phyloP scores from a whole-genome alignment of 805 yeast genomes.

The Nakazawaea holstii region DNA sequence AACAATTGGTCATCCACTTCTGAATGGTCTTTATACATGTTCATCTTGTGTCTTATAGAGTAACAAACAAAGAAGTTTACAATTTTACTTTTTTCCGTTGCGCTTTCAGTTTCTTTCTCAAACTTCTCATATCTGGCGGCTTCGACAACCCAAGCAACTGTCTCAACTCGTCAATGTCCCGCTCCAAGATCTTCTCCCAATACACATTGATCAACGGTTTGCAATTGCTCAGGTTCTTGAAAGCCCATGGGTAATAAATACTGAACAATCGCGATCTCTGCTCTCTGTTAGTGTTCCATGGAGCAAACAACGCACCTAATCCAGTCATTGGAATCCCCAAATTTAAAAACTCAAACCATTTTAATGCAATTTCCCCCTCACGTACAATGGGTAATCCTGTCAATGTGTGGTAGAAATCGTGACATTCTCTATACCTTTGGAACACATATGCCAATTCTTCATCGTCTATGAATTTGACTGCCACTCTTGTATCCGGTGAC shows the following conservation, averaged over 20 bases:
- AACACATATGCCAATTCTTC: slow-evolving; percentile 89
- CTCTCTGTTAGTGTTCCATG: slow-evolving; percentile 45
- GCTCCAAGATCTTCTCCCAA: slow-evolving; percentile 82
- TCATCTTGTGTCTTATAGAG: not conserved
- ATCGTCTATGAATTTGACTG: slow-evolving; percentile 83
- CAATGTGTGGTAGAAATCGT: slow-evolving; percentile 92
- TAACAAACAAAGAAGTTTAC: not conserved
- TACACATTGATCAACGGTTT: slow-evolving; percentile 80
- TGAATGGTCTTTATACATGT: slow-evolving; percentile 9
- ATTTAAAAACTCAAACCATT: slow-evolving; percentile 87
- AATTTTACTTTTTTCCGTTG: not conserved
- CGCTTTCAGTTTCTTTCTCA: slow-evolving; percentile 34
- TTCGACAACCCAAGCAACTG: slow-evolving; percentile 62
- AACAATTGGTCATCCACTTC: slow-evolving; percentile 9
- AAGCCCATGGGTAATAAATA: slow-evolving; percentile 85
- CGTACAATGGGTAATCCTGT: slow-evolving; percentile 85
- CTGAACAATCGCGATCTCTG: slow-evolving; percentile 61
- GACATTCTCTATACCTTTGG: slow-evolving; percentile 93
- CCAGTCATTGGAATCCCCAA: slow-evolving; percentile 96
- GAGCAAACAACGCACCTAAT: slow-evolving; percentile 85
- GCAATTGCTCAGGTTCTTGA: slow-evolving; percentile 63
- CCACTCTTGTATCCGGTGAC: slow-evolving; percentile 88
- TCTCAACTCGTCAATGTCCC: slow-evolving; percentile 70
- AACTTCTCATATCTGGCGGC: slow-evolving; percentile 73
- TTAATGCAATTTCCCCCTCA: slow-evolving; percentile 96